A percentile compares a stretch with the other conserved stretches of the same genome.
These are phyloP conservation scores for Aspergillus novoparasiticus DNA, from an alignment of 2,329 filamentous ascomycete species.

Conservation along the genomic window DNA sequence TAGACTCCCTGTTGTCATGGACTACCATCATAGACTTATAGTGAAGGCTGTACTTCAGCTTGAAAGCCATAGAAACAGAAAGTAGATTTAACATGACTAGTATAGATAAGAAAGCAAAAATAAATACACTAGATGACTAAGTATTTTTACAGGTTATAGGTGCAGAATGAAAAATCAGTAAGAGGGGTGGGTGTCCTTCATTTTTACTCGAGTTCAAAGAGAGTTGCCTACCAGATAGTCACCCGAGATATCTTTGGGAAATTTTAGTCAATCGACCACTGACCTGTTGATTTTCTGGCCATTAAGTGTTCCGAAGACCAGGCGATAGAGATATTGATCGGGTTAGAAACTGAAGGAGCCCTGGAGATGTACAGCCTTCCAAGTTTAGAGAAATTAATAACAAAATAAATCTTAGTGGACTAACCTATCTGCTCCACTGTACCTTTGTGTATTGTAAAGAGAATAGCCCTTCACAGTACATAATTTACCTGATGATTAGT, in stretches of 20 bases:
- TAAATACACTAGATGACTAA: neutral
- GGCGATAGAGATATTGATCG: neutral
- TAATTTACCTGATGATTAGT: neutral
- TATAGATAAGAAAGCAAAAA: neutral
- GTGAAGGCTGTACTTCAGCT: neutral
- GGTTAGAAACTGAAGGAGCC: slow-evolving; percentile 6
- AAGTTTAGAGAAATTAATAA: neutral
- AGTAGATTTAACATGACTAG: neutral
- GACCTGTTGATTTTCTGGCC: slow-evolving; percentile 10
- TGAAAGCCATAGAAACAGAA: neutral
- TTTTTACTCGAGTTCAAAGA: neutral
- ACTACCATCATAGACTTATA: neutral
- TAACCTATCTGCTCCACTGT: neutral
- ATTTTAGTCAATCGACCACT: neutral
- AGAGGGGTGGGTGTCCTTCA: neutral
- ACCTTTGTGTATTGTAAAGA: neutral
- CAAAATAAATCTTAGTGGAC: neutral
- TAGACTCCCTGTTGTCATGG: too few species aligned
- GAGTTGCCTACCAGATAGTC: neutral
- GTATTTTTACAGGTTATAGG: neutral
- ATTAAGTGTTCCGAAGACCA: neutral
- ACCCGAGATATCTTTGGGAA: slow-evolving; percentile 6
- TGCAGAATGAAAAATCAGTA: neutral
- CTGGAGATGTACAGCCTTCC: neutral
- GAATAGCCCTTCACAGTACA: neutral